Evolutionary conservation across 768 basidiomycete species (phyloP), one percentile per base, ranked within the genome.

Genomic region (Trametes elegans): DNA sequence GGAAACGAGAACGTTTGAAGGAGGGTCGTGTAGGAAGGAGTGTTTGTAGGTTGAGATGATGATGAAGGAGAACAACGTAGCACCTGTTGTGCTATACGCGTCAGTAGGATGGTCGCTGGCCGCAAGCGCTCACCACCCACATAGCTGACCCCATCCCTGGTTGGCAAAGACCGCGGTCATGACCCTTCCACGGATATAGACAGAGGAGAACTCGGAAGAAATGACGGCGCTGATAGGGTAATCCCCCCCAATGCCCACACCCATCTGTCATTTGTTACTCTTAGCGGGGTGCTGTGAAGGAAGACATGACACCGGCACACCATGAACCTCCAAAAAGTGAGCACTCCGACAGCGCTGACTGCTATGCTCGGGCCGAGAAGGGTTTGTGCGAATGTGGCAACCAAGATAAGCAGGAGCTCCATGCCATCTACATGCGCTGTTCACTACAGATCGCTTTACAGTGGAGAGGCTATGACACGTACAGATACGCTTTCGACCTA

Each of bases 1-100:
- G 44, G 80, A 77, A 13, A 66, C 58, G 32, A 74, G 67, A 45
- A 76, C 54, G 60, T 31, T 73, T 70, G 38, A 68, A 62, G 31
- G 76, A 43, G 18, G 74, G 46, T 74, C 70, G 29, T 80, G 57
- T 28, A 89, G 72, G 54, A 84, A 79, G 4, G 77, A 62, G 47
- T 67, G 63, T 72, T 91, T 93, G 81, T 84, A 92, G 1, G 85
- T 88, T 40, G 76, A 59, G 23, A 85, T 79, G 46, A 86, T 71
- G 59, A 90, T 76, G 63, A 87, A 65, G n/a, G 83, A 81, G 35
- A 93, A 76, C 39, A 94, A 67, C 28, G 84, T 81, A 44, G 90
- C 85, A 49, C 78, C 84, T 85, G 51, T 38, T n/a, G 39, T 58
- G 71, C 70, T 56, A 73, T 63, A 55, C n/a, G 40, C n/a, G 24